Evolutionary conservation across 1,284 basidiomycete genomes (phyloP).

Genomic region (Rhodotorula sp.): DNA sequence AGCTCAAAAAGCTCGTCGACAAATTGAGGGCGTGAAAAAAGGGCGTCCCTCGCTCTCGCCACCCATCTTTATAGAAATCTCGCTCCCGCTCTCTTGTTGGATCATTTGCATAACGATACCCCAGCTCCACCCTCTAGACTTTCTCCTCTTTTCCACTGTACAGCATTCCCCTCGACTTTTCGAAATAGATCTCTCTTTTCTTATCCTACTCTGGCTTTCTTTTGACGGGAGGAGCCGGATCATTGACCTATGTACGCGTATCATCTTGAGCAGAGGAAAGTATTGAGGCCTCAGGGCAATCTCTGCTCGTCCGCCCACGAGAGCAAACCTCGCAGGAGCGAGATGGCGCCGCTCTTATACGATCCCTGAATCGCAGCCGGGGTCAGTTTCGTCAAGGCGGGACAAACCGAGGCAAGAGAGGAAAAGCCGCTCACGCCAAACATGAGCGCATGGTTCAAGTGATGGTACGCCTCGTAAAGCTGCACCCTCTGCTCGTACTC

Average conservation of each 20-base stretch:
- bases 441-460: constrained; percentile 29
- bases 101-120: neutral
- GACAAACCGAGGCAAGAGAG: too few relatives aligned
- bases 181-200: neutral
- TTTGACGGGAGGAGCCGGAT: too few relatives aligned
- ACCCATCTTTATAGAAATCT: neutral
- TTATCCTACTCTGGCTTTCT: neutral
- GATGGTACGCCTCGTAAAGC: constrained; percentile 31
- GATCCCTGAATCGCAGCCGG: too few relatives aligned
- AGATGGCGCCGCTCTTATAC: constrained; percentile 9
- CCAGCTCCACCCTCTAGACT: too few relatives aligned
- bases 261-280: too few relatives aligned
- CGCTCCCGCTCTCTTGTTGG: neutral
- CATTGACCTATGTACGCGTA: too few relatives aligned
- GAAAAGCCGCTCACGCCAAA: too few relatives aligned
- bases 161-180: neutral
- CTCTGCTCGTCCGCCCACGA: constrained; percentile 11
- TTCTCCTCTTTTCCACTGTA: neutral
- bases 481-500: constrained; percentile 28
- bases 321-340: neutral
- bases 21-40: constrained; percentile 11
- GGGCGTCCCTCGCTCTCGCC: neutral
- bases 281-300: constrained; percentile 6
- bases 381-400: too few relatives aligned
- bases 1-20: constrained; percentile 36